Conservation (phyloP, 768 basidiomycete genomes). For the Pulveroboletus frians region DNA sequence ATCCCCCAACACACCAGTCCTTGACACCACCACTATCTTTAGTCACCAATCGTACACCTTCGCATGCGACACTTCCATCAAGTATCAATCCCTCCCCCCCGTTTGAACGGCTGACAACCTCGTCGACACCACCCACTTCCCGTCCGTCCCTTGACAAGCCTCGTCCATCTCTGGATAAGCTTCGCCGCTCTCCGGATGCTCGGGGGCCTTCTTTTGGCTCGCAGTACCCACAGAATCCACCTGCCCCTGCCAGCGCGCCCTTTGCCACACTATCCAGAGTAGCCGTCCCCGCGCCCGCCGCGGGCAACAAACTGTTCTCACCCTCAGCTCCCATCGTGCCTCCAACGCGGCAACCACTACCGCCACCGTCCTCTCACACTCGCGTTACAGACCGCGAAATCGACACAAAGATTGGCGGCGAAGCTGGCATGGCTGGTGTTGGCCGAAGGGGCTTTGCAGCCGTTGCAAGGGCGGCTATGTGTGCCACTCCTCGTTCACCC, state of each 20-base stretch:
- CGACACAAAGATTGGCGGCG: slow-evolving; percentile 70
- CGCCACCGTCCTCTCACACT: slow-evolving; percentile 12
- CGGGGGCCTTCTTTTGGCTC: slow-evolving; percentile 15
- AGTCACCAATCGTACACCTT: slow-evolving; percentile 4
- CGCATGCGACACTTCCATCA: slow-evolving; percentile 10
- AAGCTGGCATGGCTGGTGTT: slow-evolving; percentile 87
- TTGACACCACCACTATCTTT: slow-evolving; percentile 6
- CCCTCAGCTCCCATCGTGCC: slow-evolving; percentile 3
- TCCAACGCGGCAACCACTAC: slow-evolving; percentile 18
- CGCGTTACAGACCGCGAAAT: slow-evolving; percentile 33
- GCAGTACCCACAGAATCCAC: slow-evolving; percentile 2
- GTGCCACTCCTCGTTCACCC: slow-evolving; percentile 24
- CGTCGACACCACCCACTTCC: slow-evolving; percentile 11
- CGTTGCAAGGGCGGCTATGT: slow-evolving; percentile 61
- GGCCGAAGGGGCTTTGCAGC: slow-evolving; percentile 80
- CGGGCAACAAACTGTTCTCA: slow-evolving; percentile 15
- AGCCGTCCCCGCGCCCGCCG: slow-evolving; percentile 8
- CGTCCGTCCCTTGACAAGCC: slow-evolving; percentile 16
- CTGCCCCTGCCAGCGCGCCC: background rate
- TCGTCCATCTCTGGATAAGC: slow-evolving; percentile 16
- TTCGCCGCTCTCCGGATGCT: slow-evolving; percentile 10
- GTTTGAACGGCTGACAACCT: slow-evolving; percentile 13
- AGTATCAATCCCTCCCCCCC: slow-evolving; percentile 10
- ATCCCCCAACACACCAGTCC: background rate
- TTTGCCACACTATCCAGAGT: slow-evolving; percentile 8